A percentile compares a stretch with the other conserved stretches of the same genome.
phyloP scores from a whole-genome alignment of 1,139 yeast species.

The Blastobotrys apis region DNA sequence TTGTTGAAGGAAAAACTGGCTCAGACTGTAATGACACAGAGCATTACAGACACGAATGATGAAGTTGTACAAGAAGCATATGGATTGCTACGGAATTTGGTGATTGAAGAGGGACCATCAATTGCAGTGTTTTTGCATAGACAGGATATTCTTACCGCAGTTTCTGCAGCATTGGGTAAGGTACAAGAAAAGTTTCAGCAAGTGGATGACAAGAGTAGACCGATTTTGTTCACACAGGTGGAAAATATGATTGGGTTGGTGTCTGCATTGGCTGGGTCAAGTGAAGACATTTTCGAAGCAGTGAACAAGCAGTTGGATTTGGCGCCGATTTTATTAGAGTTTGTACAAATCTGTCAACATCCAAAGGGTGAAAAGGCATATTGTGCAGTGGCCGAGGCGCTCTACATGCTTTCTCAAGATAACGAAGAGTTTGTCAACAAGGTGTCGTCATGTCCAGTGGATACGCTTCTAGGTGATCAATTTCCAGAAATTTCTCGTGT shows the following conservation, averaged over 20 bases:
- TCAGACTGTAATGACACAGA: conserved; percentile 56
- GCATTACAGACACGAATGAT: conserved; percentile 61
- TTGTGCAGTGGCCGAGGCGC: conserved; percentile 22
- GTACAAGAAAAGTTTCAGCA: neutral
- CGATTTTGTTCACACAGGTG: conserved; percentile 49
- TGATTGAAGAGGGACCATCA: conserved; percentile 87
- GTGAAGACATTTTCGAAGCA: conserved; percentile 55
- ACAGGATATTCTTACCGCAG: conserved; percentile 63
- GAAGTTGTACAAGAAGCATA: conserved; percentile 76
- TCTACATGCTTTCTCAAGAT: conserved; percentile 27
- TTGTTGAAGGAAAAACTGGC: conserved; percentile 69
- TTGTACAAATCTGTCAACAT: conserved; percentile 7
- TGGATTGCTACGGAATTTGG: conserved; percentile 74
- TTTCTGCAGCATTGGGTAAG: conserved; percentile 44
- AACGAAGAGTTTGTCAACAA: conserved; percentile 22
- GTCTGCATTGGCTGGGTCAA: conserved; percentile 61
- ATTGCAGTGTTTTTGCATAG: conserved; percentile 73
- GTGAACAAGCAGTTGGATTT: conserved; percentile 41
- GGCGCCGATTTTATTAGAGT: conserved; percentile 23
- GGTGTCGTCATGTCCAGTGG: conserved; percentile 13
- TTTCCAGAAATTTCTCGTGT: conserved; percentile 23
- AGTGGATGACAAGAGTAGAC: conserved; percentile 38
- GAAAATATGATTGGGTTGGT: conserved; percentile 72
- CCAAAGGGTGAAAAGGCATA: conserved; percentile 1
- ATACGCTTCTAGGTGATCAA: conserved; percentile 14